Evolutionary conservation across 305 asterid genomes (phyloP), one percentile per base, ranked within the genome.

Genomic region (Salvia sclarea): DNA sequence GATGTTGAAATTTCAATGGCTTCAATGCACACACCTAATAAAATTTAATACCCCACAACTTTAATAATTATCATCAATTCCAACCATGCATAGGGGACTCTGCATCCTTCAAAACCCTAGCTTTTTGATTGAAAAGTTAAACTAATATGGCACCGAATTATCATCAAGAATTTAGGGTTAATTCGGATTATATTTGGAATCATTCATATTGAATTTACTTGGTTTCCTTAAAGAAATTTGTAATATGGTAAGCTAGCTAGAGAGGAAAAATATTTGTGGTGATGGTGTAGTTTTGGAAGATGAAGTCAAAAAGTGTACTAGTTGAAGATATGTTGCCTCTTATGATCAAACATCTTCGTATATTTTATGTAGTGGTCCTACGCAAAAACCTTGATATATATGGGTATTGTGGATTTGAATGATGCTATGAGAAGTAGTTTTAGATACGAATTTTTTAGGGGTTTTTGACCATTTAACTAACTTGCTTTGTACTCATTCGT

Each of bases 21-120:
- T 69, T 72, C 64, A 75, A 75, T 75, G 81, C 82, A 69, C 53
- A 62, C 9, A 81, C 73, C 82, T 65, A 75, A 78, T 69, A 61
- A 40, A 17, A 72, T 62, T 68, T 9, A 50, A 75, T 68, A 49
- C 58, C 64, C 75, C 69, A 57, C 64, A n/a, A 22, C 63, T 58
- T 58, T 49, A n/a, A n/a, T n/a, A n/a, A n/a, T n/a, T n/a, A 48
- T 73, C 49, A 18, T 25, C 58, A 69, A 62, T 14, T 50, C 41
- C 43, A 54, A 56, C 68, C 14, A 33, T 49, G 21, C 14, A 33
- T 49, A 30, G 30, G 50, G 35, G 2, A 0, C 5, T 4, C 3
- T 25, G 30, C 43, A 38, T 38, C 44, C 44, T 38, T 38, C 3
- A 12, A 67, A 50, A 60, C 65, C 78, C 69, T 72, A 64, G 37